Conservation (phyloP, 1,284 basidiomycete species). For the Malassezia brasiliensis region DNA sequence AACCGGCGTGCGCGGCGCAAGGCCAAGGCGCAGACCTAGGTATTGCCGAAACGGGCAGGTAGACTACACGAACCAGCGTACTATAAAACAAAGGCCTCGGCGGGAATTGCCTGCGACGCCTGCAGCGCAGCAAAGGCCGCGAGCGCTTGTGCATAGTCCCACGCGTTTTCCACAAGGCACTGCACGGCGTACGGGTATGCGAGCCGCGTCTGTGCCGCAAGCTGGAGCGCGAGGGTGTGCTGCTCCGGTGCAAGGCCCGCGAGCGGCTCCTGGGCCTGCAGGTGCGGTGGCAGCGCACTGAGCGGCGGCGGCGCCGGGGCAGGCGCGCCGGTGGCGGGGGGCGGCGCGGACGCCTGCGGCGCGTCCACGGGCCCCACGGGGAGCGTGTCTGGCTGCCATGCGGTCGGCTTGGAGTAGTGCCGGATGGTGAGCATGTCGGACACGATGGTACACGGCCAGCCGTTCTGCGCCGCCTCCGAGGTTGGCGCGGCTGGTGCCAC, state of each 20-base stretch:
- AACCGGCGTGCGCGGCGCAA: too few relatives aligned
- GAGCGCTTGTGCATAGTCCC: constrained; percentile 44
- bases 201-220: constrained; percentile 44
- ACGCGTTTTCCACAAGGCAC: constrained; percentile 48
- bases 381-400: constrained; percentile 51
- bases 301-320: background rate
- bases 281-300: constrained; percentile 17
- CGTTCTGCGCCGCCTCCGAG: constrained; percentile 68
- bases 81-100: constrained; percentile 24
- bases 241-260: constrained; percentile 40
- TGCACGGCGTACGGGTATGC: constrained; percentile 48
- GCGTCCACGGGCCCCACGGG: constrained; percentile 31
- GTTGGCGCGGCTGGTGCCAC: constrained; percentile 68
- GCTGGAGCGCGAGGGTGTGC: constrained; percentile 43
- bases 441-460: constrained; percentile 81
- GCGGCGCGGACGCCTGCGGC: background rate
- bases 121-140: constrained; percentile 32
- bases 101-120: constrained; percentile 27
- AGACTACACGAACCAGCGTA: too few relatives aligned
- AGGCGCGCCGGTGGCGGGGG: background rate
- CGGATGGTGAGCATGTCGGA: constrained; percentile 79
- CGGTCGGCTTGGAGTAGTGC: constrained; percentile 67
- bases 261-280: constrained; percentile 25
- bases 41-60: too few relatives aligned
- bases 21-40: too few relatives aligned